Conservation (phyloP, 345 rosid species). For the Linum trigynum region DNA sequence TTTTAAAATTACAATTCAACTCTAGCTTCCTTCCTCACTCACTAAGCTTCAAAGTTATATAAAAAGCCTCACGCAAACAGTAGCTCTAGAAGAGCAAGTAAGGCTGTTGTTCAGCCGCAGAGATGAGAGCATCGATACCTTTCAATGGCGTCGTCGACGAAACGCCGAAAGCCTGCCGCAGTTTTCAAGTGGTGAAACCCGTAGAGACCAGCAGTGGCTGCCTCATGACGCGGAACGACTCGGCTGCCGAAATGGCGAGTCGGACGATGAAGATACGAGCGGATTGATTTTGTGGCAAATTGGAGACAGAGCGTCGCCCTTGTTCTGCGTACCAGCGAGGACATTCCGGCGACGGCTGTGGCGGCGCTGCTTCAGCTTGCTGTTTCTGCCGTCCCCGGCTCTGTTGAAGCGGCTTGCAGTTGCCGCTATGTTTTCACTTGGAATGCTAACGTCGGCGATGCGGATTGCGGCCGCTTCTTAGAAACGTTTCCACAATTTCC, state of each 20-base stretch:
- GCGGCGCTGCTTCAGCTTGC: no score
- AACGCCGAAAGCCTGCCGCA: slow-evolving; percentile 71
- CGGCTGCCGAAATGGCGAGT: slow-evolving; percentile 30
- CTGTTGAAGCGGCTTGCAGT: not conserved
- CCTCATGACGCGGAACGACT: slow-evolving; percentile 17
- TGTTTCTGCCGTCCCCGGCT: not conserved
- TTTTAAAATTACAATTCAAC: not conserved
- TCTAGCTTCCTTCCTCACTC: not conserved
- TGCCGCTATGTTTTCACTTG: no score
- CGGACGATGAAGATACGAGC: slow-evolving; percentile 8
- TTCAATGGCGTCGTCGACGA: slow-evolving; percentile 85
- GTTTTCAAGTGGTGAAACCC: slow-evolving; percentile 63
- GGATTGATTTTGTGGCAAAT: not conserved
- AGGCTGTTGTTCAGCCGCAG: no score
- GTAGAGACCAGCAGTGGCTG: slow-evolving; percentile 67
- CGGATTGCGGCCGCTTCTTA: no score
- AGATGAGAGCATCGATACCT: slow-evolving; percentile 33
- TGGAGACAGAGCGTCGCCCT: not conserved
- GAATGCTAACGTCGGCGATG: no score
- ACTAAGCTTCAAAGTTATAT: no score
- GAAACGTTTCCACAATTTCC: no score
- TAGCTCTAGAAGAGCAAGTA: no score
- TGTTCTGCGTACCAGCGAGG: not conserved
- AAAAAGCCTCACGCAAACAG: no score
- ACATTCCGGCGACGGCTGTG: not conserved